A percentile compares a stretch with the other conserved stretches of the same genome.
phyloP scores from a whole-genome alignment of 148 eudicot genomes.

The Arbutus unedo region DNA sequence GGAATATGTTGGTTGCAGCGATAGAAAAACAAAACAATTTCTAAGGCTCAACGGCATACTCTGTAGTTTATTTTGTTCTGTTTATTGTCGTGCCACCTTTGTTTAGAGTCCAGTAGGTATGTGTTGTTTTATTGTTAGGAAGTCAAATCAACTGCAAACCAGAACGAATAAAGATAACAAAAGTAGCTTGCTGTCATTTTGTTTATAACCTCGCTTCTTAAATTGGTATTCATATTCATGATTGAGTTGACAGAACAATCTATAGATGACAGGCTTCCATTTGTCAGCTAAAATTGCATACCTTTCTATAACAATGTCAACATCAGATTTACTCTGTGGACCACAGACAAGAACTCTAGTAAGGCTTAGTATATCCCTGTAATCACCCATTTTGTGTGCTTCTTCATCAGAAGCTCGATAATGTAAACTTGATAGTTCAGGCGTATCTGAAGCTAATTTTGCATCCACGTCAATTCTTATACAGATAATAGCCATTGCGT shows the following conservation, averaged over 20 bases:
- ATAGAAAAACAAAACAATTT: no score
- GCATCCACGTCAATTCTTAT: constrained; percentile 71
- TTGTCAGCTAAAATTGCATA: constrained; percentile 24
- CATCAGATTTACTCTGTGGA: constrained; percentile 81
- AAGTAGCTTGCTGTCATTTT: background rate
- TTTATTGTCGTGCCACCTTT: background rate
- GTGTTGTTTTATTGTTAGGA: background rate
- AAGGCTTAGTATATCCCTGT: constrained; percentile 86
- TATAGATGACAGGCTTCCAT: background rate
- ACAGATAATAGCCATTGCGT: constrained; percentile 91
- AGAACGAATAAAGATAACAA: background rate
- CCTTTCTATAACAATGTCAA: constrained; percentile 82
- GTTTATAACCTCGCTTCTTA: background rate
- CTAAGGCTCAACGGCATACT: no score
- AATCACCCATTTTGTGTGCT: constrained; percentile 69
- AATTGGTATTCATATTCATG: background rate
- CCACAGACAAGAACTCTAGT: constrained; percentile 86
- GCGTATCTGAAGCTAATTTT: constrained; percentile 32
- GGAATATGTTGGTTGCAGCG: background rate
- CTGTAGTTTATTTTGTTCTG: no score
- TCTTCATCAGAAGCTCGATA: constrained; percentile 49
- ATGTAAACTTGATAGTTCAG: constrained; percentile 26
- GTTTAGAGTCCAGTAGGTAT: background rate
- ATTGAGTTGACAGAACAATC: background rate
- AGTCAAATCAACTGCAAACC: constrained; percentile 1